phyloP scores from a whole-genome alignment of 331 rosid species.

The Cydonia oblonga region DNA sequence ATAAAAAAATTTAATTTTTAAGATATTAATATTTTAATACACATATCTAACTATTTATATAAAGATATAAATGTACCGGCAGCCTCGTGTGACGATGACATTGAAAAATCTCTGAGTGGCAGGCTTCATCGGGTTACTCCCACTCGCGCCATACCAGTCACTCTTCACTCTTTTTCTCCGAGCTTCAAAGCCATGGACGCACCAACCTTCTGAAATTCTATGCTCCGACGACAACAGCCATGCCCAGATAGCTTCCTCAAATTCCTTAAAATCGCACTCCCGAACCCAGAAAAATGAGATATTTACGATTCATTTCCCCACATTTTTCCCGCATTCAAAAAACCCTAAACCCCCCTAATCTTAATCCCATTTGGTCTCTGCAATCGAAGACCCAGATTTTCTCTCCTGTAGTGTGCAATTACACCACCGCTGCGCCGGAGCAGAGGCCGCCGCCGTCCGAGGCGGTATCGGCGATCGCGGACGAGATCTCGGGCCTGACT shows the following conservation, averaged over 20 bases:
- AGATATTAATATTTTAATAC: too few relatives aligned
- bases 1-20: too few relatives aligned
- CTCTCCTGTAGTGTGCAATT: slow-evolving; percentile 3
- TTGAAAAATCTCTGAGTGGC: too few relatives aligned
- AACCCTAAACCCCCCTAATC: slow-evolving; percentile 24
- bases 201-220: neutral
- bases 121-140: neutral
- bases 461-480: slow-evolving; percentile 32
- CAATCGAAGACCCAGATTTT: neutral
- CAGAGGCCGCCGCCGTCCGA: slow-evolving; percentile 21
- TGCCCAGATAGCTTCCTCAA: neutral
- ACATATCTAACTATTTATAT: too few relatives aligned
- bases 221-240: neutral
- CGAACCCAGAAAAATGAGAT: slow-evolving; percentile 26
- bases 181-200: slow-evolving; percentile 19
- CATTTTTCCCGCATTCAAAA: slow-evolving; percentile 17
- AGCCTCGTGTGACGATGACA: too few relatives aligned
- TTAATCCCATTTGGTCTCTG: neutral
- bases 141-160: neutral
- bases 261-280: neutral
- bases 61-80: too few relatives aligned
- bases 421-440: slow-evolving; percentile 19
- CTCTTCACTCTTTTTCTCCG: neutral
- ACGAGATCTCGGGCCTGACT: slow-evolving; percentile 48
- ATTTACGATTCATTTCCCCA: slow-evolving; percentile 29